Evolutionary conservation across 202 grass and related monocot species (phyloP), one percentile per base, ranked within the genome.

Genomic region (Carex sylvatica): DNA sequence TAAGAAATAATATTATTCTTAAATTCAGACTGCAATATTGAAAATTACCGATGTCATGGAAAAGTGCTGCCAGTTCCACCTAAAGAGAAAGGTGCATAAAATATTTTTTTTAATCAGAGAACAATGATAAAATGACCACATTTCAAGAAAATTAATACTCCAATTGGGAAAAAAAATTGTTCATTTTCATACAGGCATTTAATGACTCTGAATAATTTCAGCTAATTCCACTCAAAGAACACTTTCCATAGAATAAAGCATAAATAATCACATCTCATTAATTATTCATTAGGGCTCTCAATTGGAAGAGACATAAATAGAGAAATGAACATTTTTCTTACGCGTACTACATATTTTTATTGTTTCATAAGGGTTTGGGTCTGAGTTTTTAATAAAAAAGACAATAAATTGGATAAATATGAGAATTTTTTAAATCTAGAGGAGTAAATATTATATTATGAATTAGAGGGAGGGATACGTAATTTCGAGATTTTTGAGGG

Each of bases 31-130:
- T 22, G 0, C 4, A 55, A 44, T 44, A 72, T n/a, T 16, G 5
- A 3, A 24, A 61, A 35, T 81, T 93, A 98, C 90, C 92, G 59
- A 98, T 69, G 87, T 98, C 92, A 81, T 95, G 95, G 20, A 98
- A 86, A 67, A 98, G 92, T 68, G 95, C 92, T 13, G 90, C 89
- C 56, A 95, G 85, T 80, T 95, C 92, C 3, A 98, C 90, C 95
- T 98, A 82, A 0, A 69, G 74, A 74, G 15, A 14, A 72, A 61
- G 19, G 38, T 54, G 0, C 15, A 70, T 60, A 85, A 54, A 9
- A 44, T 6, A 16, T 84, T 87, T 7, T 7, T 7, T 53, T 1
- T 19, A 16, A 9, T 6, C 5, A 63, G 23, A 61, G 46, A 81
- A 65, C 4, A 35, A 31, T 19, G 38, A 51, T 74, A 6, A 15